Evolutionary conservation across 495 filamentous ascomycete genomes (phyloP), one percentile per base, ranked within the genome.

Genomic region (Letharia columbiana): DNA sequence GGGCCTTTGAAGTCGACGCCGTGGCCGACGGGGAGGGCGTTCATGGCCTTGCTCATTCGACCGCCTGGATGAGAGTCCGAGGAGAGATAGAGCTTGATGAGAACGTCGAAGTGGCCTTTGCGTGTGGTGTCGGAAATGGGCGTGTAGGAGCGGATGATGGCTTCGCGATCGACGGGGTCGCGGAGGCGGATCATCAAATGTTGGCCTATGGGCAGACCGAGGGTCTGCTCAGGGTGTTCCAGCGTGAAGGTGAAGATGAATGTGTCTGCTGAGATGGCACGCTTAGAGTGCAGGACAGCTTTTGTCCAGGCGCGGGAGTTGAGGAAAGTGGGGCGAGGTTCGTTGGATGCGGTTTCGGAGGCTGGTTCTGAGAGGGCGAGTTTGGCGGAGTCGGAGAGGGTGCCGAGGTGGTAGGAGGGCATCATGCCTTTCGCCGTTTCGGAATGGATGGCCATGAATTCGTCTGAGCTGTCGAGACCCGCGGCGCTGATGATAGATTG

Each of bases 341-440:
- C 76, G 49, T 70, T 70, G 23, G 70, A 60, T 28, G 69, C 69
- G 11, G 42, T 31, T 62, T 71, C 58, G 5, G 71, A 68, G 37
- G 74, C 67, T 12, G 73, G 70, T 60, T 77, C 72, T 0, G 77
- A 78, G 35, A 95, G 79, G 0, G 78, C 74, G 62, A 77, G 71
- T 4, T 80, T 76, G 41, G 88, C 83, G 20, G 77, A 77, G 67
- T 85, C 79, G 70, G 87, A 81, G 45, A 94, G 81, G 39, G 85
- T 84, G 65, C 93, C 93, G 69, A 98, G 86, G 74, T 98, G 93
- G 71, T 97, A 95, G 63, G 81, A 78, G 39, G 84, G 83, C 86
- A 98, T 93, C 92, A 98, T 96, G 39, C 78, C 81, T 77, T 95
- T 97, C 49, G 93, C 93, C 28, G 89, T 96, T 77, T 96, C 92